These are phyloP conservation scores for Fusarium sp. DNA, from an alignment of 2,329 filamentous ascomycete species.

Conservation along the genomic window DNA sequence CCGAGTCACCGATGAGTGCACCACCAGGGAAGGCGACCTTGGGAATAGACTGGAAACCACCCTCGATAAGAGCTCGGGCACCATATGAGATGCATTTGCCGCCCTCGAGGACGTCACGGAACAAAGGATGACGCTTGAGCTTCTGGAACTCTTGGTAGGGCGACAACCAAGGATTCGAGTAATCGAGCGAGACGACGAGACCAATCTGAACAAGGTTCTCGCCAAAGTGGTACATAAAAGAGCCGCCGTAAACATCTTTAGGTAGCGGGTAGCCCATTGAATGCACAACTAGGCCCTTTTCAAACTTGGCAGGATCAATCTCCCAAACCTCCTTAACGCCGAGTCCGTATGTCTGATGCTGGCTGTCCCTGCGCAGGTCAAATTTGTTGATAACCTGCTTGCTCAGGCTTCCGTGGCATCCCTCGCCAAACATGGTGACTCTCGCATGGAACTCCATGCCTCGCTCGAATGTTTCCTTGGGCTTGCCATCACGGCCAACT, in stretches of 20 bases:
- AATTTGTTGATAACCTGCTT: slow-evolving; percentile 97
- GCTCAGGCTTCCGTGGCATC: slow-evolving; percentile 93
- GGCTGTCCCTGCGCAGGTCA: slow-evolving; percentile 86
- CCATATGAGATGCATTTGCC: slow-evolving; percentile 98
- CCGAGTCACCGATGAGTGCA: slow-evolving; percentile 94
- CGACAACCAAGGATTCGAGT: slow-evolving; percentile 95
- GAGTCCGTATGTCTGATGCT: slow-evolving; percentile 94
- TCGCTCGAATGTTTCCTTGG: slow-evolving; percentile 91
- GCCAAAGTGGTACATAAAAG: slow-evolving; percentile 99
- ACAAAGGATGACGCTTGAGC: slow-evolving; percentile 97
- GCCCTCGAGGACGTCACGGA: slow-evolving; percentile 86
- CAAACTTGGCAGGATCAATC: slow-evolving; percentile 90
- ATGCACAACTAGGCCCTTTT: slow-evolving; percentile 86
- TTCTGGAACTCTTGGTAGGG: slow-evolving; percentile 98
- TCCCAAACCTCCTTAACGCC: slow-evolving; percentile 99
- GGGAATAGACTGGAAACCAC: slow-evolving; percentile 96
- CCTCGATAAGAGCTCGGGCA: slow-evolving; percentile 90
- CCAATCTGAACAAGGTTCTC: slow-evolving; percentile 96
- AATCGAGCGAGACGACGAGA: slow-evolving; percentile 93
- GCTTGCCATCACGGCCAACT: slow-evolving; percentile 81
- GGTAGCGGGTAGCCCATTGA: slow-evolving; percentile 93
- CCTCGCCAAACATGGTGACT: slow-evolving; percentile 92
- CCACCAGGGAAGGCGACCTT: slow-evolving; percentile 97
- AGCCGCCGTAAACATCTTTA: slow-evolving; percentile 91
- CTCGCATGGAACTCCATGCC: slow-evolving; percentile 98